phyloP scores from a whole-genome alignment of 1,284 basidiomycete species.

The Singerocomus inundabilis region DNA sequence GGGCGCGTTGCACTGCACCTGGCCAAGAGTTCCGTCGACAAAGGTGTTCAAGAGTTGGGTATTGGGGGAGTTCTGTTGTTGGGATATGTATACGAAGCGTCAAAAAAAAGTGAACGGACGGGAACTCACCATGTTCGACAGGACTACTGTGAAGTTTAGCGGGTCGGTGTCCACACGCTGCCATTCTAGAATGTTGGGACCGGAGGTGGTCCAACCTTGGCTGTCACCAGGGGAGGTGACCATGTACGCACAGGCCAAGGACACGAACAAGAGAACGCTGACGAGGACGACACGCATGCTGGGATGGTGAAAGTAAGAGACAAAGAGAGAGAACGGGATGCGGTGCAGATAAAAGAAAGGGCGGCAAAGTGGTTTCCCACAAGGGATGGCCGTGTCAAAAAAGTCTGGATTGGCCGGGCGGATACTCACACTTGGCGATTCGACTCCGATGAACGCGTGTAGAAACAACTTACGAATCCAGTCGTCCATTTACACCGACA shows the following conservation, averaged over 20 bases:
- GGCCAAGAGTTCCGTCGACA: constrained; percentile 44
- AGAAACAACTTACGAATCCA: no score
- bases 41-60: constrained; percentile 48
- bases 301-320: neutral
- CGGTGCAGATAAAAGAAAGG: neutral
- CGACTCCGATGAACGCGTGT: no score
- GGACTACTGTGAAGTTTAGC: constrained; percentile 63
- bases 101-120: neutral
- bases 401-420: no score
- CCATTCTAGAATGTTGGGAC: constrained; percentile 64
- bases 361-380: no score
- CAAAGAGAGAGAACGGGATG: no score
- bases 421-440: no score
- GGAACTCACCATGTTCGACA: constrained; percentile 58
- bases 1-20: constrained; percentile 46
- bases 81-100: neutral
- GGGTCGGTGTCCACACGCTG: constrained; percentile 62
- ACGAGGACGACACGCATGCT: constrained; percentile 46
- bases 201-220: constrained; percentile 58
- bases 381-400: no score
- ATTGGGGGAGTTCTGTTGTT: constrained; percentile 28
- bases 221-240: constrained; percentile 52
- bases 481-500: no score
- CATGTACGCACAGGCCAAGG: constrained; percentile 58
- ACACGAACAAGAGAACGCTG: constrained; percentile 48